Evolutionary conservation across 257 asterid genomes (phyloP).

Genomic region (Solanum acaule): DNA sequence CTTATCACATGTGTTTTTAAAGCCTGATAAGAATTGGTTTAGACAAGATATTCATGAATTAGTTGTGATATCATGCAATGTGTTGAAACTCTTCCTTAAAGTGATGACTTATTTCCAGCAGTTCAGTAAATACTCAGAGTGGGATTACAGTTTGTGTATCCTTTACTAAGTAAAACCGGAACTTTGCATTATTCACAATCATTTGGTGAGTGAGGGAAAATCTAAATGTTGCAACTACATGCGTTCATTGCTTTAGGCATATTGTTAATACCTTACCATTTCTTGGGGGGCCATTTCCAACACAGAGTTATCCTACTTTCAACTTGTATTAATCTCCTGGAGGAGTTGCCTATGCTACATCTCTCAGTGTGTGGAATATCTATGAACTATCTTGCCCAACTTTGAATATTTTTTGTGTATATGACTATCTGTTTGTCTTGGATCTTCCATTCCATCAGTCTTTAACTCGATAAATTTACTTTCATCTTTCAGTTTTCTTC

Average conservation of each 20-base stretch:
- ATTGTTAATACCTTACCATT: background rate
- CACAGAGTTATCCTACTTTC: background rate
- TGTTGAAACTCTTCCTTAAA: background rate
- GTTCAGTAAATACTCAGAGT: background rate
- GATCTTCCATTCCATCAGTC: background rate
- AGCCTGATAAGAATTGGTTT: background rate
- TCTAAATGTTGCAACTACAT: background rate
- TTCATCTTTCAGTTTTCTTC: constrained; percentile 47
- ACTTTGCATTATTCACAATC: background rate
- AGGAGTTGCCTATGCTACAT: background rate
- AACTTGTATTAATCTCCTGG: background rate
- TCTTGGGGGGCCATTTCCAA: background rate
- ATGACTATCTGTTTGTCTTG: background rate
- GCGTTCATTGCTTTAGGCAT: background rate
- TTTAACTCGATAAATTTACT: background rate
- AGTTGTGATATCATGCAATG: background rate
- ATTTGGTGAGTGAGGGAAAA: background rate
- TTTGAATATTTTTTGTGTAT: background rate
- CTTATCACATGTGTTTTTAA: background rate
- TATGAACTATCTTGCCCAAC: too few species aligned
- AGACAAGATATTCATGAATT: background rate
- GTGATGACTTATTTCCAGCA: background rate
- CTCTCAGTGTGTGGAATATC: too few species aligned
- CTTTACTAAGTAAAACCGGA: background rate
- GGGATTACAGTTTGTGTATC: background rate